Evolutionary conservation across 306 rosid species (phyloP).

Genomic region (Cercis canadensis): DNA sequence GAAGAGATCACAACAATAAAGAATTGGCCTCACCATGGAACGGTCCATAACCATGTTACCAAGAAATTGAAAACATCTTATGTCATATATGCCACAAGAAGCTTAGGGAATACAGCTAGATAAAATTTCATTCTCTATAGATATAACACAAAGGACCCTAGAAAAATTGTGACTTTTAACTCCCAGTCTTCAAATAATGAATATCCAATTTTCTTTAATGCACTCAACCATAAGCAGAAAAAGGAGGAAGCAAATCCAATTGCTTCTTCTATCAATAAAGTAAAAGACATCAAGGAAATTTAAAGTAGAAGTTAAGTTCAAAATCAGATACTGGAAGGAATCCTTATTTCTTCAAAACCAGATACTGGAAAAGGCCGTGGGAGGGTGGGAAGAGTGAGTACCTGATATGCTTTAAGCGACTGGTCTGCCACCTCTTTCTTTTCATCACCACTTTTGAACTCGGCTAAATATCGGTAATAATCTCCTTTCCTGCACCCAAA

Average conservation of each 20-base stretch:
- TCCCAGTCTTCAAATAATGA: background rate
- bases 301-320: background rate
- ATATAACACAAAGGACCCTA: background rate
- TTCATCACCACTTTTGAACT: slow-evolving; percentile 42
- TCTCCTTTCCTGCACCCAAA: slow-evolving; percentile 54
- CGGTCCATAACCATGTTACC: background rate
- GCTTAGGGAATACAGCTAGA: background rate
- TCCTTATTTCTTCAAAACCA: background rate
- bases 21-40: background rate
- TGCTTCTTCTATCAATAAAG: too few species aligned
- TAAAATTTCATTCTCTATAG: background rate
- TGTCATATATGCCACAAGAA: background rate
- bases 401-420: slow-evolving; percentile 54
- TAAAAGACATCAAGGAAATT: background rate
- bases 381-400: slow-evolving; percentile 11
- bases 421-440: slow-evolving; percentile 50
- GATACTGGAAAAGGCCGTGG: background rate
- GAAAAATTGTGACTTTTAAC: background rate
- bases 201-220: background rate
- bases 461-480: slow-evolving; percentile 48
- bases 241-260: too few species aligned
- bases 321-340: background rate
- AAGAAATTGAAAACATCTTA: background rate
- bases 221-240: too few species aligned
- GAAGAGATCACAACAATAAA: background rate